phyloP scores from a whole-genome alignment of 129 eudicot genomes.

The Pulicaria dysenterica region DNA sequence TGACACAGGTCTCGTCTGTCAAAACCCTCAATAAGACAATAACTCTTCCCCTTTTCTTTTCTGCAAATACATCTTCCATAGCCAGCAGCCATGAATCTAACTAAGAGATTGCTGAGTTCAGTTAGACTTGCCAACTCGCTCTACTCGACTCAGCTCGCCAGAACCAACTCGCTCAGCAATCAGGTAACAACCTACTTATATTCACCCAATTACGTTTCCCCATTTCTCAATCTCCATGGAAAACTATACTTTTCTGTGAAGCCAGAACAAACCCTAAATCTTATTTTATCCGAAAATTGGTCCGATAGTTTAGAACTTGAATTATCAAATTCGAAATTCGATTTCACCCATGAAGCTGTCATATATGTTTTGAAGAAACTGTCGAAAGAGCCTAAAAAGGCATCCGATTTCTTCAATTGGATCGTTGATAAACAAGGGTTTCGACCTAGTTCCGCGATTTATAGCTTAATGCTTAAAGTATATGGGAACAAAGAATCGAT shows the following conservation, averaged over 20 bases:
- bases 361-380: constrained; percentile 68
- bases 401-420: constrained; percentile 73
- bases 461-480: constrained; percentile 64
- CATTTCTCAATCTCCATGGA: constrained; percentile 23
- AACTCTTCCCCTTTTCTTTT: constrained; percentile 21
- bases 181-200: constrained; percentile 19
- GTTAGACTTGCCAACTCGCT: constrained; percentile 50
- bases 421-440: constrained; percentile 51
- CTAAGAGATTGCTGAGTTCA: constrained; percentile 48
- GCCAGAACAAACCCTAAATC: constrained; percentile 52
- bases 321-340: constrained; percentile 33
- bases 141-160: constrained; percentile 41
- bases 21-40: not conserved
- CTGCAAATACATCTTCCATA: constrained; percentile 4
- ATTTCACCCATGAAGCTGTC: constrained; percentile 66
- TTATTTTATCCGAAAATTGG: constrained; percentile 59
- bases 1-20: not conserved
- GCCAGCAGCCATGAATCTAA: constrained; percentile 58
- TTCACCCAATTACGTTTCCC: constrained; percentile 17
- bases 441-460: constrained; percentile 62
- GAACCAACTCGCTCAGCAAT: constrained; percentile 25
- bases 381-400: constrained; percentile 61
- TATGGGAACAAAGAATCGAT: constrained; percentile 53
- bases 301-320: constrained; percentile 48
- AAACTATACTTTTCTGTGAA: constrained; percentile 54